phyloP scores from a whole-genome alignment of 768 basidiomycete genomes.

The Dentipellis sp. region DNA sequence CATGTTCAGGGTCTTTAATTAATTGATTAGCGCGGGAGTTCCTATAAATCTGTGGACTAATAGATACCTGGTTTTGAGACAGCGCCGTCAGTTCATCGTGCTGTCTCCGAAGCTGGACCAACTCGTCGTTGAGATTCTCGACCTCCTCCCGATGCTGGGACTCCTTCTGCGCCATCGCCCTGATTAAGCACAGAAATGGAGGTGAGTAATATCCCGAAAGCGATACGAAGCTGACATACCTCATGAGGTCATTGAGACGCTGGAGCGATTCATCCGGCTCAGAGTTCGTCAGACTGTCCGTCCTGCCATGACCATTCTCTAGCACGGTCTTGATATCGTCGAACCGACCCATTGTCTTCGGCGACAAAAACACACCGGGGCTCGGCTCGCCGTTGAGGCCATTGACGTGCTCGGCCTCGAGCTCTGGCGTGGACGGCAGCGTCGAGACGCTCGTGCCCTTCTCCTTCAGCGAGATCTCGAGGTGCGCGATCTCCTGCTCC shows the following conservation, averaged over 20 bases:
- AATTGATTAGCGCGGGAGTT: slow-evolving; percentile 1
- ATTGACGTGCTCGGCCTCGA: background rate
- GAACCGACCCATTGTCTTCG: slow-evolving; percentile 65
- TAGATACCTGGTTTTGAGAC: slow-evolving; percentile 72
- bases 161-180: slow-evolving; percentile 98
- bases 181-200: slow-evolving; percentile 21
- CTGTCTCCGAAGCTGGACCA: slow-evolving; percentile 62
- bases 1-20: slow-evolving; percentile 68
- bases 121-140: slow-evolving; percentile 57
- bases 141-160: slow-evolving; percentile 79
- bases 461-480: slow-evolving; percentile 49
- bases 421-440: background rate
- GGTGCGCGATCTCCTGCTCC: slow-evolving; percentile 77
- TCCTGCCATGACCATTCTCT: slow-evolving; percentile 30
- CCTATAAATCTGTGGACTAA: background rate
- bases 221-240: slow-evolving; percentile 37
- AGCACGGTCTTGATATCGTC: slow-evolving; percentile 64
- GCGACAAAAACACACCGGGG: slow-evolving; percentile 42
- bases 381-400: slow-evolving; percentile 3
- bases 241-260: slow-evolving; percentile 85
- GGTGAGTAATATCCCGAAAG: slow-evolving; percentile 10
- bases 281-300: slow-evolving; percentile 23
- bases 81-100: slow-evolving; percentile 75
- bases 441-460: slow-evolving; percentile 18
- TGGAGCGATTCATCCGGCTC: slow-evolving; percentile 67